Base-by-base conservation (phyloP, 179 eudicot species). In the Gypsophila paniculata region DNA sequence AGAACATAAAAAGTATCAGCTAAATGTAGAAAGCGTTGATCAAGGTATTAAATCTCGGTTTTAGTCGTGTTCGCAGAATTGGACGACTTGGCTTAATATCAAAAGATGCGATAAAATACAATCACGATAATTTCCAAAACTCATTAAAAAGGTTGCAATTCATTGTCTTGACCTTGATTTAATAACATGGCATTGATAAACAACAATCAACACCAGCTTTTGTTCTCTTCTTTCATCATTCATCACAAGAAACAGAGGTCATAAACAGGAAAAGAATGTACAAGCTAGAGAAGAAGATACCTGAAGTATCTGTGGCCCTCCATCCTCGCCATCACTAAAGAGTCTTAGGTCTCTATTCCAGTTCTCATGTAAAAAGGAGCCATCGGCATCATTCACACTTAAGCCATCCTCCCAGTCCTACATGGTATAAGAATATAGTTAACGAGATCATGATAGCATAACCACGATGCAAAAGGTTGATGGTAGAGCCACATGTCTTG, bases 381-480 rank as follows among this genome's bases (percentile, higher is more conserved):
- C 98, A 86, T 93, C 97, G 18, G 93, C 93, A 84, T 84, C 89
- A 71, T 79, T 91, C 76, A 91, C 98, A 72, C 91, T 86, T 64
- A 93, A 77, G 72, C 98, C 98, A 85, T 89, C 89, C 78, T 91
- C 98, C 98, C 98, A 93, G 52, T 93, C 98, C 98, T 93, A 70
- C 70, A 76, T 36, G 5, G 42, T 46, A 8, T 3, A 53, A 55
- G 21, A 58, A 12, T 46, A 63, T 29, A 67, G 17, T 49, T 60
- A 11, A 39, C 2, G 15, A 10, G 29, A 8, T 14, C 17, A 34
- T 36, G 14, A 61, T 6, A 64, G 38, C 62, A 14, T 38, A 0
- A 26, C 46, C 32, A 48, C 18, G 14, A 22, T 25, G 26, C 69
- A 51, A 51, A 59, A 23, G 26, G 12, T 70, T 65, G 65, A 32